Conservation (phyloP, 345 rosid species). For the Melaleuca quinquenervia region DNA sequence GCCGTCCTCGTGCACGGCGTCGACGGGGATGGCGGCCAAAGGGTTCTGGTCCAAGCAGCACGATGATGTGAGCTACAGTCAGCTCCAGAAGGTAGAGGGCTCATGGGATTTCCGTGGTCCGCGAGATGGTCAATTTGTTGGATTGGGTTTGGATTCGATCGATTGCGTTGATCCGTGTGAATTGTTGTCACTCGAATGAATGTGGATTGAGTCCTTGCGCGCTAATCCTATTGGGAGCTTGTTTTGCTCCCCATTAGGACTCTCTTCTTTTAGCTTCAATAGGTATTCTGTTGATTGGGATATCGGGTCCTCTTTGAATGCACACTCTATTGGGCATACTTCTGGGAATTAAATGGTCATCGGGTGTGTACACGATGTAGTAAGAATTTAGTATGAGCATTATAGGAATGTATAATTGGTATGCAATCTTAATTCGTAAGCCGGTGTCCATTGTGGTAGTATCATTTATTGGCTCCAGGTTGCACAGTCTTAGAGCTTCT, state of each 20-base stretch:
- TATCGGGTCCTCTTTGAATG: not conserved
- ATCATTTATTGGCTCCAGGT: not conserved
- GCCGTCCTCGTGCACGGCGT: not conserved
- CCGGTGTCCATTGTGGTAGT: not conserved
- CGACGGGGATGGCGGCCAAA: slow-evolving; percentile 2
- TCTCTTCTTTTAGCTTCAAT: not conserved
- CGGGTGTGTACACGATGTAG: not conserved
- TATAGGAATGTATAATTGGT: not conserved
- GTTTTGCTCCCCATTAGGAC: not conserved
- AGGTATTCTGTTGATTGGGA: not conserved
- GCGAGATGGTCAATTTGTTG: not conserved
- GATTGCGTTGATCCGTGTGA: not conserved
- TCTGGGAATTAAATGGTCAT: not conserved
- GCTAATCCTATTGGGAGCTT: not conserved
- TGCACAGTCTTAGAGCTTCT: not conserved
- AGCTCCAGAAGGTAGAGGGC: slow-evolving; percentile 64
- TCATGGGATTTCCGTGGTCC: not conserved
- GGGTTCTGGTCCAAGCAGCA: slow-evolving; percentile 70
- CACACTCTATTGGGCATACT: not conserved
- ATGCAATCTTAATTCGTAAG: not conserved
- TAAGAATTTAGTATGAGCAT: not conserved
- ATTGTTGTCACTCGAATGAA: not conserved
- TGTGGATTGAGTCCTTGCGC: not conserved
- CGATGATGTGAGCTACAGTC: slow-evolving; percentile 63
- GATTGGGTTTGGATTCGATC: not conserved